These are phyloP conservation scores for Saksenaea vasiformis DNA, from an alignment of 371 early-diverging fungal species.

Conservation along the genomic window DNA sequence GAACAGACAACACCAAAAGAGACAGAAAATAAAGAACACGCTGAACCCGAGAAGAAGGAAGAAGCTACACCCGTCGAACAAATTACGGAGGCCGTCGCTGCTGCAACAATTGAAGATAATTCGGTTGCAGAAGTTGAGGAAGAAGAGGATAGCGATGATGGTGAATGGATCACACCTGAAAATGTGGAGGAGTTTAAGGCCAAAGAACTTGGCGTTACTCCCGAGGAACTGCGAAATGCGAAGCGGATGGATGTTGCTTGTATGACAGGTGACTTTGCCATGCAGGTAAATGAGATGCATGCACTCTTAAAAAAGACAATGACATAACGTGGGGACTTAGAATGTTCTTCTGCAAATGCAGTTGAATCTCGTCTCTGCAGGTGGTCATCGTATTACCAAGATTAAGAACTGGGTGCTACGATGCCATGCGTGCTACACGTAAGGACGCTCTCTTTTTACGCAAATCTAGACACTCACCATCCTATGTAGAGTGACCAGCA, in stretches of 20 bases:
- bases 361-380: conserved; percentile 80
- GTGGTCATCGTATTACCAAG: conserved; percentile 78
- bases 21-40: neutral
- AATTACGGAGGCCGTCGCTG: conserved; percentile 10
- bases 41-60: neutral
- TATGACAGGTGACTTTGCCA: conserved; percentile 93
- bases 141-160: conserved; percentile 64
- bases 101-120: conserved; percentile 9
- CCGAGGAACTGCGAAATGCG: conserved; percentile 47
- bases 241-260: conserved; percentile 77
- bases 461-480: too few relatives aligned
- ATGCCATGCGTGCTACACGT: conserved; percentile 94
- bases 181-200: conserved; percentile 77
- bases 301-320: too few relatives aligned
- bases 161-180: conserved; percentile 94
- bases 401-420: conserved; percentile 90
- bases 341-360: conserved; percentile 95
- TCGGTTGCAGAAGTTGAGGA: conserved; percentile 39
- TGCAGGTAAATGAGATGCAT: conserved; percentile 67
- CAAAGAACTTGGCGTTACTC: conserved; percentile 46
- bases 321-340: too few relatives aligned
- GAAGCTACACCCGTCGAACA: conserved; percentile 10
- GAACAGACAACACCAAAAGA: neutral
- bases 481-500: conserved; percentile 76
- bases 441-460: too few relatives aligned